These are phyloP conservation scores for Hypericum perforatum DNA, from an alignment of 345 rosid genomes.

Conservation along the genomic window DNA sequence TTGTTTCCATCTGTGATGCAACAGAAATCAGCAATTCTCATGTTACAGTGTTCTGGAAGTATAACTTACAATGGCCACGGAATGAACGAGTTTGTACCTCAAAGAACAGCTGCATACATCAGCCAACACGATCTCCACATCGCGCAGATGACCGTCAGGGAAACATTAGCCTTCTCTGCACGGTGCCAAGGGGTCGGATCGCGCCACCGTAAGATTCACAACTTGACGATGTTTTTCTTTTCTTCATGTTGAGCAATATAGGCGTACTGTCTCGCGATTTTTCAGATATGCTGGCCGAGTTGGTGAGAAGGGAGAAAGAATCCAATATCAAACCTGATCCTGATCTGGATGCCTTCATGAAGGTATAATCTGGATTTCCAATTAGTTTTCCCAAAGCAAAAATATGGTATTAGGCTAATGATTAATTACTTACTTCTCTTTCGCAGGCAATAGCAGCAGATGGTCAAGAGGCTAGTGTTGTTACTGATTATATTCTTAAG, in stretches of 20 bases:
- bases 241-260: neutral
- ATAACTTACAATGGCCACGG: constrained; percentile 54
- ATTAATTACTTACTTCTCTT: too few relatives aligned
- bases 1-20: too few relatives aligned
- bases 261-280: neutral
- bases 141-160: constrained; percentile 58
- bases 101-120: constrained; percentile 58
- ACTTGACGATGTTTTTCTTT: neutral
- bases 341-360: constrained; percentile 74
- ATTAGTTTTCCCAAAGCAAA: too few relatives aligned
- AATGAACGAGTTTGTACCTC: constrained; percentile 48
- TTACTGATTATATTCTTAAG: constrained; percentile 77
- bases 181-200: constrained; percentile 59
- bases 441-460: constrained; percentile 41
- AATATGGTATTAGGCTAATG: too few relatives aligned
- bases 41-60: constrained; percentile 40
- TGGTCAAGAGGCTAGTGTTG: constrained; percentile 49
- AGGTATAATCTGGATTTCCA: constrained; percentile 36
- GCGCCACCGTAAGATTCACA: constrained; percentile 63
- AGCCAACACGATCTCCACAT: constrained; percentile 60
- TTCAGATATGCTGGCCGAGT: constrained; percentile 59
- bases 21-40: too few relatives aligned
- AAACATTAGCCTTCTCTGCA: constrained; percentile 72
- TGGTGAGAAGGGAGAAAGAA: constrained; percentile 68
- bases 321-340: constrained; percentile 75